Conservation (phyloP, 345 rosid species). For the Eucalyptus pauciflora region DNA sequence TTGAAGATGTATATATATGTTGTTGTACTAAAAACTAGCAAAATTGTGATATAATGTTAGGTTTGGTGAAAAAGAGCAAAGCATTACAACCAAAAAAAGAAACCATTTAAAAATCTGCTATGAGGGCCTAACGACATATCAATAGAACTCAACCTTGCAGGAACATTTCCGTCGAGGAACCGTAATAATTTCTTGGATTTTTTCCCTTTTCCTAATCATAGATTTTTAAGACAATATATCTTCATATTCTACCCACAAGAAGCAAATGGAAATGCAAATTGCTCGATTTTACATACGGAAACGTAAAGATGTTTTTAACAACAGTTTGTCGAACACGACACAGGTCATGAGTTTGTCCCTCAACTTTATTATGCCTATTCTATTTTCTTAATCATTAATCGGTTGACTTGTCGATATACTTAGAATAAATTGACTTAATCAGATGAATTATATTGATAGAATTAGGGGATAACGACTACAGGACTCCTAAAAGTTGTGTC, state of each 20-base stretch:
- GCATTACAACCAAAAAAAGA: neutral
- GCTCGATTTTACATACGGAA: neutral
- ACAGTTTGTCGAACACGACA: neutral
- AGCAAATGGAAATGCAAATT: neutral
- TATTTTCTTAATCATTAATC: neutral
- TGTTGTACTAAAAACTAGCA: neutral
- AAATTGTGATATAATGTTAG: neutral
- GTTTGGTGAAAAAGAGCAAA: neutral
- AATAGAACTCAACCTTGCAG: neutral
- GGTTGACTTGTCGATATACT: neutral
- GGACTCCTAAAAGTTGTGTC: neutral
- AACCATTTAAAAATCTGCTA: neutral
- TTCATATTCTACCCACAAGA: neutral
- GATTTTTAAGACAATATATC: neutral
- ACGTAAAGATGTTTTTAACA: neutral
- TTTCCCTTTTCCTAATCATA: neutral
- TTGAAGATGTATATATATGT: neutral
- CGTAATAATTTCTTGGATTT: neutral
- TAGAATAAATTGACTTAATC: neutral
- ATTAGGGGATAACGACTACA: neutral
- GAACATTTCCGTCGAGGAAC: neutral
- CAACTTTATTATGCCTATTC: neutral
- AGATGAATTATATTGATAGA: neutral
- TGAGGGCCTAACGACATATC: neutral
- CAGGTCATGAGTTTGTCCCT: neutral